phyloP scores from a whole-genome alignment of 257 asterid species.

The Rauvolfia tetraphylla region DNA sequence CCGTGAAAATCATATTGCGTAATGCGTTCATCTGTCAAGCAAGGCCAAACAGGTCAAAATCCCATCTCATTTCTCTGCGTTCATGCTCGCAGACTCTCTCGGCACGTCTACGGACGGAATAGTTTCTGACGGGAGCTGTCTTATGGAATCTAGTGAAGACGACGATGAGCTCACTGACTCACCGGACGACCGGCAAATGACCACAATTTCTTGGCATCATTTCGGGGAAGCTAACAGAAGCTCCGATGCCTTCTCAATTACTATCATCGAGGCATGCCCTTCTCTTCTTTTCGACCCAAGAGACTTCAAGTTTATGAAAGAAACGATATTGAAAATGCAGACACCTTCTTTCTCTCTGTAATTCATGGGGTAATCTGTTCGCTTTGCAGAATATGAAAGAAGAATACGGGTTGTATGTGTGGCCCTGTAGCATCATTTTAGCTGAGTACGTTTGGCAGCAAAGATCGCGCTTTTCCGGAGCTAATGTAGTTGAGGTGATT shows the following conservation, averaged over 20 bases:
- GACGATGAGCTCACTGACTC: slow-evolving; percentile 23
- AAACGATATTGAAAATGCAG: neutral
- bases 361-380: slow-evolving; percentile 3
- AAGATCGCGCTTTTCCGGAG: slow-evolving; percentile 59
- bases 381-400: slow-evolving; percentile 73
- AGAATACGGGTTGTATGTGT: slow-evolving; percentile 86
- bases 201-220: slow-evolving; percentile 47
- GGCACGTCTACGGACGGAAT: no score
- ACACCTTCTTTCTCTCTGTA: neutral
- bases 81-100: no score
- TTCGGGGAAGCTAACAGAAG: slow-evolving; percentile 34
- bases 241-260: slow-evolving; percentile 47
- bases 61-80: no score
- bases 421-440: slow-evolving; percentile 89
- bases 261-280: slow-evolving; percentile 50
- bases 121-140: slow-evolving; percentile 13
- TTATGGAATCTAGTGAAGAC: slow-evolving; percentile 17
- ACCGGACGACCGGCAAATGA: slow-evolving; percentile 43
- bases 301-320: neutral
- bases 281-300: slow-evolving; percentile 11
- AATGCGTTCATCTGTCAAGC: no score
- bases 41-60: no score
- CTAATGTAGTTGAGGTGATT: slow-evolving; percentile 72
- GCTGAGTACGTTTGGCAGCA: slow-evolving; percentile 97
- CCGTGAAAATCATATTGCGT: no score